Percentiles rank a stretch among this genome's conserved stretches.
phyloP scores from a whole-genome alignment of 1,139 yeast genomes.

The Fermentozyma sake region DNA sequence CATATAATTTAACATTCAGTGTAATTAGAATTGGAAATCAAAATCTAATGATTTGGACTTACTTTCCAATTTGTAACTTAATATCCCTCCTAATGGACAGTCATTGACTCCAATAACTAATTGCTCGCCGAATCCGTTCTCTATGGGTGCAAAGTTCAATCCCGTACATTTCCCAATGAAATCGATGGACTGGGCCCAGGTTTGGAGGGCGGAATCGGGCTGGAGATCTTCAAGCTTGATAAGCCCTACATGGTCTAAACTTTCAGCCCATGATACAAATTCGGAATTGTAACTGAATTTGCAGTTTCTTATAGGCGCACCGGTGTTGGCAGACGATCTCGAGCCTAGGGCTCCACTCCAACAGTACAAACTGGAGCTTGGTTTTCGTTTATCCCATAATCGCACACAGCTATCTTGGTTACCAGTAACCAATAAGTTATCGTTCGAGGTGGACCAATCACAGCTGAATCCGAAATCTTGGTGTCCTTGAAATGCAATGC shows the following conservation, averaged over 20 bases:
- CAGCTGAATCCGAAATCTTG: conserved; percentile 56
- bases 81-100: conserved; percentile 54
- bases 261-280: conserved; percentile 53
- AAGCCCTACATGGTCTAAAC: conserved; percentile 56
- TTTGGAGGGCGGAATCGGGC: conserved; percentile 12
- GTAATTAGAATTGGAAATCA: conserved; percentile 34
- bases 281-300: conserved; percentile 45
- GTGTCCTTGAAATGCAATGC: conserved; percentile 37
- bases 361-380: conserved; percentile 22
- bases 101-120: conserved; percentile 54
- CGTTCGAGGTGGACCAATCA: conserved; percentile 50
- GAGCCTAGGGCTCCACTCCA: conserved; percentile 38
- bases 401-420: conserved; percentile 59
- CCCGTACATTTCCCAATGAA: conserved; percentile 61
- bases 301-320: conserved; percentile 52
- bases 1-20: conserved; percentile 1
- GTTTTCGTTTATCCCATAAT: conserved; percentile 46
- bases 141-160: conserved; percentile 43
- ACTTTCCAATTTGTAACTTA: conserved; percentile 43
- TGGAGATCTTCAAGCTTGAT: conserved; percentile 32
- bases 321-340: conserved; percentile 9
- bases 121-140: conserved; percentile 43
- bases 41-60: conserved; percentile 34
- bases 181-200: conserved; percentile 45
- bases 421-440: conserved; percentile 48